Evolutionary conservation across 2,329 filamentous ascomycete genomes (phyloP).

Genomic region (Tolypocladium pustulatum): DNA sequence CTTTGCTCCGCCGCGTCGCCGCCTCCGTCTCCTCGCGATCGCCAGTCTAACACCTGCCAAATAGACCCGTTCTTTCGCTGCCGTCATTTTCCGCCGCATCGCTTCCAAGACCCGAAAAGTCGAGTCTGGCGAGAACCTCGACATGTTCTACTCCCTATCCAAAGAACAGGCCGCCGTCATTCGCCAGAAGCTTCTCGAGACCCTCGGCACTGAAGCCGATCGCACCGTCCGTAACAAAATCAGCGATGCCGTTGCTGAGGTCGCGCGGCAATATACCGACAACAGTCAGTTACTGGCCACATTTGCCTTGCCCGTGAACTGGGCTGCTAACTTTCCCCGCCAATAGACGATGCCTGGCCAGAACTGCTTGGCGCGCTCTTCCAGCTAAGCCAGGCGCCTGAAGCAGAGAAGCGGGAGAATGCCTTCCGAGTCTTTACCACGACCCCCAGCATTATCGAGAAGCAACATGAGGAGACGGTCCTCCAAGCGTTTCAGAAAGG

Average conservation of each 20-base stretch:
- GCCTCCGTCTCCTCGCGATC: neutral
- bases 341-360: constrained; percentile 70
- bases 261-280: constrained; percentile 90
- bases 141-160: constrained; percentile 75
- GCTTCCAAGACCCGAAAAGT: constrained; percentile 80
- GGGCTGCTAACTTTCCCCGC: constrained; percentile 10
- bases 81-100: constrained; percentile 90
- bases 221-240: constrained; percentile 83
- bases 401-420: constrained; percentile 77
- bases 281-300: constrained; percentile 51
- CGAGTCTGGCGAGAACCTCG: constrained; percentile 58
- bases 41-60: constrained; percentile 23
- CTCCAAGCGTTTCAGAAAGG: constrained; percentile 80
- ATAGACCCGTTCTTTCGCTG: constrained; percentile 74
- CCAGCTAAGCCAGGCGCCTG: constrained; percentile 76
- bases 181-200: constrained; percentile 72
- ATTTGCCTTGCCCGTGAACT: neutral
- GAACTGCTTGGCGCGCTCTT: constrained; percentile 82
- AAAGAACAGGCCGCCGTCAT: constrained; percentile 67
- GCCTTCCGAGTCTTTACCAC: constrained; percentile 93
- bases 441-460: constrained; percentile 91
- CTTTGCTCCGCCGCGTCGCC: neutral
- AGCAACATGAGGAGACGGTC: constrained; percentile 87
- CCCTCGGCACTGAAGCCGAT: constrained; percentile 61
- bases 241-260: constrained; percentile 91